Conservation (phyloP, 352 stramenopile species). For the Globisporangium irregulare region DNA sequence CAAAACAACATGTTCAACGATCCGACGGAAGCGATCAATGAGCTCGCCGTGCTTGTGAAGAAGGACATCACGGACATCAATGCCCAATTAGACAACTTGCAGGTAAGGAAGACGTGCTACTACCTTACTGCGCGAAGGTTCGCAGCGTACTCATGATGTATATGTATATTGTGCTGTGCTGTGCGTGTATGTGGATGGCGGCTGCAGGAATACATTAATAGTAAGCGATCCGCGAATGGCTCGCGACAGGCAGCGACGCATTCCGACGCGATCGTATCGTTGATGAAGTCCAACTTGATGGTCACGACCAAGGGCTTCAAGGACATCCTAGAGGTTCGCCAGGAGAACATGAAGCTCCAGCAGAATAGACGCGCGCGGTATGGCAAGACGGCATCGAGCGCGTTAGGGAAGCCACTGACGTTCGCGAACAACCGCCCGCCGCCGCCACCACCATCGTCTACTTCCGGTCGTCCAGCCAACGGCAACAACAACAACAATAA, state of each 20-base stretch:
- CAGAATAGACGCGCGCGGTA: conserved; percentile 76
- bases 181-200: neutral
- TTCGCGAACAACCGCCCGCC: conserved; percentile 43
- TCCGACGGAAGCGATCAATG: conserved; percentile 80
- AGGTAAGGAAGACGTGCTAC: conserved; percentile 24
- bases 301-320: conserved; percentile 79
- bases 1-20: conserved; percentile 91
- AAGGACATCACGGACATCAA: conserved; percentile 88
- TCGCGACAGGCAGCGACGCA: conserved; percentile 77
- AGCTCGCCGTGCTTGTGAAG: conserved; percentile 77
- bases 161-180: neutral
- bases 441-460: conserved; percentile 11
- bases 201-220: conserved; percentile 67
- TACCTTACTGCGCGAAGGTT: neutral
- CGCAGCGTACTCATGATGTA: neutral
- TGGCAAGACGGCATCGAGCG: conserved; percentile 66
- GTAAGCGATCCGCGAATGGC: conserved; percentile 45
- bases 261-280: conserved; percentile 77
- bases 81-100: conserved; percentile 79
- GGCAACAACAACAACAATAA: conserved; percentile 34
- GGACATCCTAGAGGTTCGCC: conserved; percentile 80
- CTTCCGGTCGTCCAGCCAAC: conserved; percentile 19
- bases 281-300: conserved; percentile 86
- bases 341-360: conserved; percentile 87
- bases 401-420: conserved; percentile 69